Base-by-base conservation (phyloP, 768 basidiomycete species). In the Infundibulicybe gibba region DNA sequence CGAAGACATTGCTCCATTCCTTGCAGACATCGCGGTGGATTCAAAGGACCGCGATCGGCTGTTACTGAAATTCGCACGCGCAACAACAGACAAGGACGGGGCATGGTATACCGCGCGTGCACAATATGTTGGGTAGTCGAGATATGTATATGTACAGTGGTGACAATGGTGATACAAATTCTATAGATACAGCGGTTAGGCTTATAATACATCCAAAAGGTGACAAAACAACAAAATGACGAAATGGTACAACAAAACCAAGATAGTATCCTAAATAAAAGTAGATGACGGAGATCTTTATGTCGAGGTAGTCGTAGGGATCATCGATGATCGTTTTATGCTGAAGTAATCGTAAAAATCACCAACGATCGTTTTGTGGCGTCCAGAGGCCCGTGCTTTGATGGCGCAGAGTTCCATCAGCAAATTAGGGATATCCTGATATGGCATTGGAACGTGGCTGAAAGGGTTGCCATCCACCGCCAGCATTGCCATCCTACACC, bases 11-110 rank as follows among this genome's bases (percentile, higher is more conserved):
- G 66, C 69, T 20, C 89, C 87, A 3, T 98, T 94, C 67, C 68
- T 98, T 11, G 65, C 72, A 5, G 92, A 92, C 51, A 81, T 97
- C 46, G 85, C 85, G 0, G 72, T 93, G n/a, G 83, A 90, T 59
- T 67, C 71, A 6, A 95, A 97, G 64, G 91, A 91, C 58, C 75
- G 89, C 34, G 94, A 98, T 61, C 92, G 85, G 61, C 61, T 95
- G 51, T 67, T 97, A 33, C 77, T 91, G 37, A 97, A 93, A 67
- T 90, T 87, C 58, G 90, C 90, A 32, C 73, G 94, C 40, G 79
- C 88, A 2, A 76, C 83, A 37, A 89, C 85, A 43, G 85, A 88
- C 43, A 58, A 72, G 0, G 72, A 79, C 10, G 86, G 85, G 0
- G 62, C 79, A 32, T 88, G 81, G 77, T 95, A 92, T 63, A 88